These are phyloP conservation scores for Cladophialophora bantiana DNA, from an alignment of 2,329 filamentous ascomycete species.

Conservation along the genomic window DNA sequence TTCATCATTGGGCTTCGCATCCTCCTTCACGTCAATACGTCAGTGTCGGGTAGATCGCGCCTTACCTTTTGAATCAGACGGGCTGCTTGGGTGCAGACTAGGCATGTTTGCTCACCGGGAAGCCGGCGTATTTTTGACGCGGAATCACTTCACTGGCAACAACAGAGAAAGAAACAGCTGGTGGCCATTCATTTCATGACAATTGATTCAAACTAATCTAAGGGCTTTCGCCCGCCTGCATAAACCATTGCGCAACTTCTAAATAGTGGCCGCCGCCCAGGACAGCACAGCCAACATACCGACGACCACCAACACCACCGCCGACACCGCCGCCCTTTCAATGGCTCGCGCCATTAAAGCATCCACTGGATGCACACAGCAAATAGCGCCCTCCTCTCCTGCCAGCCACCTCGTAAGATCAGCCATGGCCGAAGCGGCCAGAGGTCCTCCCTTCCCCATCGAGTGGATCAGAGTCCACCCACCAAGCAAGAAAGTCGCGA, in stretches of 20 bases:
- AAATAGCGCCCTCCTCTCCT: constrained; percentile 21
- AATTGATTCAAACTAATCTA: not conserved
- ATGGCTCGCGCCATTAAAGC: constrained; percentile 28
- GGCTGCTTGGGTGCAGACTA: not conserved
- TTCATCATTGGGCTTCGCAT: not conserved
- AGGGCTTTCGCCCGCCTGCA: constrained; percentile 23
- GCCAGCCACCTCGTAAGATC: constrained; percentile 25
- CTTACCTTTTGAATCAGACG: not conserved
- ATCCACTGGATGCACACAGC: constrained; percentile 28
- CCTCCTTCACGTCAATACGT: not conserved
- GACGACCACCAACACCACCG: constrained; percentile 20
- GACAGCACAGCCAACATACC: constrained; percentile 25
- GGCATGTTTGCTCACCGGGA: no score
- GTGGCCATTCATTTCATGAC: constrained; percentile 2
- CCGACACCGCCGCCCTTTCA: constrained; percentile 23
- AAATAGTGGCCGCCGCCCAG: constrained; percentile 25
- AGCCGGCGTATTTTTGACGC: not conserved
- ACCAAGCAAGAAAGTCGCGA: constrained; percentile 27
- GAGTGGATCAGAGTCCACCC: constrained; percentile 34
- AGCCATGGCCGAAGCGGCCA: constrained; percentile 29
- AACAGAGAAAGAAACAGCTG: not conserved
- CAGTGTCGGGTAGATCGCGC: not conserved
- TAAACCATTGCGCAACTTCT: constrained; percentile 5
- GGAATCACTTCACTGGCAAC: not conserved
- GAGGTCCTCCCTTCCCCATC: constrained; percentile 25